Evolutionary conservation across 805 yeast species (phyloP), one percentile per base, ranked within the genome.

Genomic region (Candida odintsovae): DNA sequence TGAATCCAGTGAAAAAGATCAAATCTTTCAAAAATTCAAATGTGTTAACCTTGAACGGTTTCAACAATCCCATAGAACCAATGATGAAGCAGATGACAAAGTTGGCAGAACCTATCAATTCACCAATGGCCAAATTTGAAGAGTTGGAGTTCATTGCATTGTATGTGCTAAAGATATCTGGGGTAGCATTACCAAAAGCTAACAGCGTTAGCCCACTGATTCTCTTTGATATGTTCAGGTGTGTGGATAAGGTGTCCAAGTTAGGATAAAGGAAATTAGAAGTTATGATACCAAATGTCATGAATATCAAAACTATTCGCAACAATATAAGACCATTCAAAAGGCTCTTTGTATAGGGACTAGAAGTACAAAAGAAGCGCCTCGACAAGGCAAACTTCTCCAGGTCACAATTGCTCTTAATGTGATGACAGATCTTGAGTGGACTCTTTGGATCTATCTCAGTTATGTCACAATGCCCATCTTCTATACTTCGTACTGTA

Each of bases 161-260:
- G 61, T 81, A 87, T 0, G 96, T 89, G 41, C 92, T 78, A 33
- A 90, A 76, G 3, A 92, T 80, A 63, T 92, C 99, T 0, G 97
- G 96, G 0, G 95, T 75, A 3, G 96, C 95, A 65, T 92, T 92
- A 0, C 97, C 98, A 50, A 92, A 73, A 0, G 98, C 96, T 44
- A 94, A 68, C 20, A 92, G 67, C 0, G 97, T 90, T 53, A 92
- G 74, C 0, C 98, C 98, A 12, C 94, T 82, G 18, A 90, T 66
- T 48, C 86, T 80, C 49, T 88, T 94, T 16, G 90, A 78, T 43
- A 92, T 65, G 9, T 78, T 74, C 10, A 89, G 64, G 15, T 75
- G 61, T 13, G 70, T 69, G 0, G 97, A 82, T 15, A 90, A 72
- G 18, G 79, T 71, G 40, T 82, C 76, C 25, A 90, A 64, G 52